phyloP scores from a whole-genome alignment of 768 basidiomycete genomes.

The Suillus fuscotomentosus region DNA sequence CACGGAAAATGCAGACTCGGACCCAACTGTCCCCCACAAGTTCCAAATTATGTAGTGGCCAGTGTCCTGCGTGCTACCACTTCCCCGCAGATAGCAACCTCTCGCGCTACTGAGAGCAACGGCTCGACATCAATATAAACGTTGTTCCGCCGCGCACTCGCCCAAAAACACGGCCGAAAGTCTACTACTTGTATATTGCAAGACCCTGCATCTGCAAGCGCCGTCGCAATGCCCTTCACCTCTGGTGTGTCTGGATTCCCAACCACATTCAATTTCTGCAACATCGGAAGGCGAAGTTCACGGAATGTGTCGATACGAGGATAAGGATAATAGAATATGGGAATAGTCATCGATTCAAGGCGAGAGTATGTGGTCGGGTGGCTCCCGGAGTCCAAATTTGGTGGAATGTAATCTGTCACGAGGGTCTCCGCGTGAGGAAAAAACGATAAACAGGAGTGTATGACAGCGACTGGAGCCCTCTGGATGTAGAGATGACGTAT shows the following conservation, averaged over 20 bases:
- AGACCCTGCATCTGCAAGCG: not conserved
- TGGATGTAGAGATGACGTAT: not conserved
- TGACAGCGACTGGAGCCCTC: not conserved
- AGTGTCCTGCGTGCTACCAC: not conserved
- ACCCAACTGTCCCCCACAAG: not conserved
- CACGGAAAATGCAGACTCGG: too few relatives aligned
- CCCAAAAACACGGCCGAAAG: not conserved
- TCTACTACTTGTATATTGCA: not conserved
- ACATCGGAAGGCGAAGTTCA: not conserved
- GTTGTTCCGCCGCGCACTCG: not conserved
- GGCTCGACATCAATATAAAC: not conserved
- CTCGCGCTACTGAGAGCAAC: not conserved
- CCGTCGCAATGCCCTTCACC: not conserved
- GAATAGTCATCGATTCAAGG: not conserved
- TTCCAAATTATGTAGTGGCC: too few relatives aligned
- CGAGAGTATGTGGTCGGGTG: not conserved
- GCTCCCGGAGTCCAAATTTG: not conserved
- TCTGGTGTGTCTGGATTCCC: not conserved
- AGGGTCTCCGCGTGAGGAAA: not conserved
- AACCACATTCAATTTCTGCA: not conserved
- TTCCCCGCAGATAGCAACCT: not conserved
- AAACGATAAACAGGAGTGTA: not conserved
- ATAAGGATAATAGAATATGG: not conserved
- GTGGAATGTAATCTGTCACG: not conserved
- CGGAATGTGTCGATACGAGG: not conserved